A percentile compares a stretch with the other conserved stretches of the same genome.
phyloP scores from a whole-genome alignment of 2,329 filamentous ascomycete genomes.

The Fusarium sp. region DNA sequence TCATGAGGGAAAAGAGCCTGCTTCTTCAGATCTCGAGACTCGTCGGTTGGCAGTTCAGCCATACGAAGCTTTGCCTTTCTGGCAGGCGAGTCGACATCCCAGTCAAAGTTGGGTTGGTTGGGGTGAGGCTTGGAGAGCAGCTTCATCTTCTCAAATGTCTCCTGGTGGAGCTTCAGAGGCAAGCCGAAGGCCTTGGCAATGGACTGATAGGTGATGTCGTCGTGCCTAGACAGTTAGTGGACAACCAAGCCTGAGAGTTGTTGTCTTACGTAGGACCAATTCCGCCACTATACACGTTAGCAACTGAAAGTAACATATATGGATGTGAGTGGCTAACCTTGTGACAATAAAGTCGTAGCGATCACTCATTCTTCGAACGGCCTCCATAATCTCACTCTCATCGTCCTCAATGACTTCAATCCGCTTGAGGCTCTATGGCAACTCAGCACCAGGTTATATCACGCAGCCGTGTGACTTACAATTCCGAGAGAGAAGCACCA shows the following conservation, averaged over 20 bases:
- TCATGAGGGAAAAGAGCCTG: constrained; percentile 84
- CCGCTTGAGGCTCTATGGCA: constrained; percentile 74
- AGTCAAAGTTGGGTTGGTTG: constrained; percentile 80
- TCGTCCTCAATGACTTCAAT: constrained; percentile 96
- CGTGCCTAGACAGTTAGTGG: constrained; percentile 70
- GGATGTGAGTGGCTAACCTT: constrained; percentile 56
- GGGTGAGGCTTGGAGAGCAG: constrained; percentile 78
- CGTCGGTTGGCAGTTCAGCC: constrained; percentile 86
- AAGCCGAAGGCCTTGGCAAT: constrained; percentile 91
- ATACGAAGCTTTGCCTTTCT: constrained; percentile 88
- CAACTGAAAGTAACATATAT: neutral
- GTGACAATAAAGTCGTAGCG: constrained; percentile 96
- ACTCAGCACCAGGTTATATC: neutral
- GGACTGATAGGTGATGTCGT: constrained; percentile 96
- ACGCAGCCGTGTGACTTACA: constrained; percentile 50
- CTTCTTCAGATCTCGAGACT: constrained; percentile 68
- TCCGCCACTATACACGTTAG: constrained; percentile 71
- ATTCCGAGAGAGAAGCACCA: constrained; percentile 73
- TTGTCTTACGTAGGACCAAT: constrained; percentile 86
- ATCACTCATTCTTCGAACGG: constrained; percentile 84
- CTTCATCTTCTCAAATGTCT: constrained; percentile 86
- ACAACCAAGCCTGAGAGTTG: neutral
- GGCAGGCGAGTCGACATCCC: constrained; percentile 83
- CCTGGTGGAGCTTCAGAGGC: constrained; percentile 79
- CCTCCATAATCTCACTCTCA: constrained; percentile 89